Conservation (phyloP, 495 filamentous ascomycete genomes). For the Evernia prunastri region DNA sequence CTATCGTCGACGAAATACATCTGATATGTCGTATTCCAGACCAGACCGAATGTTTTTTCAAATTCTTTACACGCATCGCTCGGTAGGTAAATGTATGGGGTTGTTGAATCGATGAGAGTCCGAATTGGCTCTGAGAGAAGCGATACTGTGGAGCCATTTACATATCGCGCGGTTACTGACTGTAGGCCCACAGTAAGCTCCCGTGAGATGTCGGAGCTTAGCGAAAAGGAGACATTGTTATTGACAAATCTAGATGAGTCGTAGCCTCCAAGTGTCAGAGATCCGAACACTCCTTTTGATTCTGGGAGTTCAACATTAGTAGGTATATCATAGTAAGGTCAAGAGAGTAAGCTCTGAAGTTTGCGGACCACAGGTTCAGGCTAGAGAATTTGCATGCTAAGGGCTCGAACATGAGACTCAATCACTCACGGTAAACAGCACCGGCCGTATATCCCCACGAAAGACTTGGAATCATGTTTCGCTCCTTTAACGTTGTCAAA, state of each 20-base stretch:
- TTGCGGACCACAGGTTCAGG: not conserved
- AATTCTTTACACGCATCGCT: constrained; percentile 45
- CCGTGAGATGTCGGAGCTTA: constrained; percentile 39
- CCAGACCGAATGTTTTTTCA: constrained; percentile 46
- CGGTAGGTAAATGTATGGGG: constrained; percentile 51
- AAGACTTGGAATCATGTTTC: constrained; percentile 41
- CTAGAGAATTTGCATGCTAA: too few species aligned
- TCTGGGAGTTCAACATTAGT: constrained; percentile 19
- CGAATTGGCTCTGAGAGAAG: constrained; percentile 23
- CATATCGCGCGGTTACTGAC: constrained; percentile 35
- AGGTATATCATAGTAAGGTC: not conserved
- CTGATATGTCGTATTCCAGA: constrained; percentile 35
- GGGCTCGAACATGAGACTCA: too few species aligned
- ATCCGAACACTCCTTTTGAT: constrained; percentile 41
- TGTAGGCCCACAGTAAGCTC: constrained; percentile 47
- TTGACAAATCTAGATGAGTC: constrained; percentile 44
- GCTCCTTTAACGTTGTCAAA: constrained; percentile 39
- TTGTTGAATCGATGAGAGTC: constrained; percentile 49
- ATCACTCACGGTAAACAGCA: constrained; percentile 42
- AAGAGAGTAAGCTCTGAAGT: not conserved
- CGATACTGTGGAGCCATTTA: constrained; percentile 12
- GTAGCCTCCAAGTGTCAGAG: constrained; percentile 52
- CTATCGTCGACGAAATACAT: constrained; percentile 46
- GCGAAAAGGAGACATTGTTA: constrained; percentile 43
- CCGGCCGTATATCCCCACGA: constrained; percentile 52